Evolutionary conservation across 768 basidiomycete species (phyloP).

Genomic region (Sarcomyxa edulis): DNA sequence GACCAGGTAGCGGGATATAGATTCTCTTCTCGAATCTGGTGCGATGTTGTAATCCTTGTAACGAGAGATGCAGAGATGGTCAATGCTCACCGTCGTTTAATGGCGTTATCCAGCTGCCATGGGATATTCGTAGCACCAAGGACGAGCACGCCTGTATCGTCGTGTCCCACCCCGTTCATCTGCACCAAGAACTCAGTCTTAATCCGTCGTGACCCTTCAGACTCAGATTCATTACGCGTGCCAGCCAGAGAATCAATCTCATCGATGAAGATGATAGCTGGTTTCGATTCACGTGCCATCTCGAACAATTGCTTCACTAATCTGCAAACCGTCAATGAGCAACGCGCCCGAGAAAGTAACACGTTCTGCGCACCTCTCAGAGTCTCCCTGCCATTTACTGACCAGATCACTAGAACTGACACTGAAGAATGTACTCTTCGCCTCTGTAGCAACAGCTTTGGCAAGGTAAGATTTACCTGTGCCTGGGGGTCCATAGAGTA

Average conservation of each 20-base stretch:
- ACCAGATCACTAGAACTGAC: constrained; percentile 94
- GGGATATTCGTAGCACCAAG: constrained; percentile 98
- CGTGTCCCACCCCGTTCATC: constrained; percentile 98
- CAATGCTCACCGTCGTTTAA: constrained; percentile 77
- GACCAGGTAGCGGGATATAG: constrained; percentile 94
- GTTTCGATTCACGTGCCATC: constrained; percentile 93
- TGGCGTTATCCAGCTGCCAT: constrained; percentile 96
- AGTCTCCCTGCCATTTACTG: constrained; percentile 99
- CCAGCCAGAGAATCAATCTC: constrained; percentile 97
- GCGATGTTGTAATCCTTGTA: neutral
- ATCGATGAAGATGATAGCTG: constrained; percentile 98
- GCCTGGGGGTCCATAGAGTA: constrained; percentile 96
- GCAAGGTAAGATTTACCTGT: constrained; percentile 97
- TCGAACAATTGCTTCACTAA: constrained; percentile 95
- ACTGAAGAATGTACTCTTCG: constrained; percentile 98
- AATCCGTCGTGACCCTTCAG: constrained; percentile 93
- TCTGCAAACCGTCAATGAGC: constrained; percentile 30
- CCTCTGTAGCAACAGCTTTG: constrained; percentile 98
- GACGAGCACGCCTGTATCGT: constrained; percentile 93
- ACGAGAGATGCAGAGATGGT: neutral
- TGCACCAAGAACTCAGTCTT: constrained; percentile 98
- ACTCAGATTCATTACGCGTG: constrained; percentile 93
- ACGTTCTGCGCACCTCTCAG: constrained; percentile 65
- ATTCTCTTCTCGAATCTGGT: constrained; percentile 93
- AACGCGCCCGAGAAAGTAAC: neutral